Evolutionary conservation across 352 stramenopile genomes (phyloP).

Genomic region (Pythium aristosporum): DNA sequence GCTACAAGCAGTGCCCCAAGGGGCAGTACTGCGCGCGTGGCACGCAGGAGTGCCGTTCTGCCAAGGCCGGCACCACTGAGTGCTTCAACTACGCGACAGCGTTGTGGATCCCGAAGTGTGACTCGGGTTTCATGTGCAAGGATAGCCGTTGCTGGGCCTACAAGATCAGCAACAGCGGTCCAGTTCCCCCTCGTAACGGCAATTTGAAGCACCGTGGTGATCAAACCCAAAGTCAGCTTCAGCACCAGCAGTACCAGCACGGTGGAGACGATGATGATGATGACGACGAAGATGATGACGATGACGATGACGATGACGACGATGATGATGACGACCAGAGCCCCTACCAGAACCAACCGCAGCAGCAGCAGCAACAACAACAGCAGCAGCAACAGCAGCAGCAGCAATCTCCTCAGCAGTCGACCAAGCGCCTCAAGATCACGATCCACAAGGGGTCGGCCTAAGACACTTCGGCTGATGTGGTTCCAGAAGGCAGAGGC

Average conservation of each 20-base stretch:
- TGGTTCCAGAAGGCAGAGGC: too few species aligned
- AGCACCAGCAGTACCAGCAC: too few species aligned
- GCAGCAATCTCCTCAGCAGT: not conserved
- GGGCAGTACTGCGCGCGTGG: constrained; percentile 39
- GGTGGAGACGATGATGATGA: too few species aligned
- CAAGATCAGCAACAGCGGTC: too few species aligned
- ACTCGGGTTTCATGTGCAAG: constrained; percentile 14
- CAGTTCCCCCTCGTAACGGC: too few species aligned
- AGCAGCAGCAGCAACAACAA: not conserved
- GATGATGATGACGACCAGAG: too few species aligned
- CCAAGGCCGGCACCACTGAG: constrained; percentile 7
- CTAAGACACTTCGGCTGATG: not conserved
- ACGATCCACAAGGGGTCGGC: not conserved
- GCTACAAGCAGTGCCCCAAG: constrained; percentile 27
- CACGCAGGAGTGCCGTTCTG: constrained; percentile 22
- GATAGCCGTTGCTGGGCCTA: not conserved
- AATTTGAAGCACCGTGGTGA: too few species aligned
- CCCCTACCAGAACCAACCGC: too few species aligned
- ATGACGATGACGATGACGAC: too few species aligned
- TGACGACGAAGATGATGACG: too few species aligned
- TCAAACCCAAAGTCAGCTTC: too few species aligned
- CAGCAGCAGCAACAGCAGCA: not conserved
- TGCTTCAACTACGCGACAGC: constrained; percentile 22
- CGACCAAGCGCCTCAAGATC: constrained; percentile 1
- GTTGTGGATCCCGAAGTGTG: constrained; percentile 21